Conservation (phyloP, 208 protist genomes). For the Acanthamoeba castellanii region DNA sequence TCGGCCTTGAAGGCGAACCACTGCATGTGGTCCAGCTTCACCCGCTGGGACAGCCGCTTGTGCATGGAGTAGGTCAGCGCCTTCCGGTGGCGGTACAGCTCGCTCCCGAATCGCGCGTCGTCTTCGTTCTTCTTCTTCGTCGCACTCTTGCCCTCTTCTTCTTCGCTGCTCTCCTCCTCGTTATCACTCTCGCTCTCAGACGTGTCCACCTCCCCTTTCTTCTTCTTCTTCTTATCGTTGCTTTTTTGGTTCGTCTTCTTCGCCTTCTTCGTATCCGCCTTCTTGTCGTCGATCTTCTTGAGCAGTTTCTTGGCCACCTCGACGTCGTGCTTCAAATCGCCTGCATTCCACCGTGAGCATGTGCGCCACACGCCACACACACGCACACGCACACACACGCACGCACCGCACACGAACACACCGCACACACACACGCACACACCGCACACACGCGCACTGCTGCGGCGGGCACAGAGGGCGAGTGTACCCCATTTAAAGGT, state of each 20-base stretch:
- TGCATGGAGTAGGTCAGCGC: constrained; percentile 27
- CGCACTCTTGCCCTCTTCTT: background rate
- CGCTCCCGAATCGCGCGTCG: constrained; percentile 41
- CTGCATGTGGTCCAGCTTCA: background rate
- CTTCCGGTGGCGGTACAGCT: background rate
- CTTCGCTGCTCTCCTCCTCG: background rate
- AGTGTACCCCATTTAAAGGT: constrained; percentile 57
- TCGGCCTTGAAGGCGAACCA: constrained; percentile 10
- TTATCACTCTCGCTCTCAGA: background rate
- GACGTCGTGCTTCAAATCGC: constrained; percentile 54
- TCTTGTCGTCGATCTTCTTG: constrained; percentile 50
- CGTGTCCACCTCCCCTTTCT: background rate
- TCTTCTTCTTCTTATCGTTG: background rate
- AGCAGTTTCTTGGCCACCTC: constrained; percentile 32
- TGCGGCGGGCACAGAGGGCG: too few species aligned
- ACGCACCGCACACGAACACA: background rate
- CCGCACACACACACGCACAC: background rate
- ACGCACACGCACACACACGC: background rate
- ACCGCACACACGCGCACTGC: background rate
- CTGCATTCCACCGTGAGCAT: background rate
- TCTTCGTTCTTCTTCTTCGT: background rate
- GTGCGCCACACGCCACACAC: background rate
- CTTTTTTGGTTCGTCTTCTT: background rate
- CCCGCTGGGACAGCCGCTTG: background rate
- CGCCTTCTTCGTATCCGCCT: background rate